Base-by-base conservation (phyloP, 2,329 filamentous ascomycete genomes). In the Aspergillus ruber region DNA sequence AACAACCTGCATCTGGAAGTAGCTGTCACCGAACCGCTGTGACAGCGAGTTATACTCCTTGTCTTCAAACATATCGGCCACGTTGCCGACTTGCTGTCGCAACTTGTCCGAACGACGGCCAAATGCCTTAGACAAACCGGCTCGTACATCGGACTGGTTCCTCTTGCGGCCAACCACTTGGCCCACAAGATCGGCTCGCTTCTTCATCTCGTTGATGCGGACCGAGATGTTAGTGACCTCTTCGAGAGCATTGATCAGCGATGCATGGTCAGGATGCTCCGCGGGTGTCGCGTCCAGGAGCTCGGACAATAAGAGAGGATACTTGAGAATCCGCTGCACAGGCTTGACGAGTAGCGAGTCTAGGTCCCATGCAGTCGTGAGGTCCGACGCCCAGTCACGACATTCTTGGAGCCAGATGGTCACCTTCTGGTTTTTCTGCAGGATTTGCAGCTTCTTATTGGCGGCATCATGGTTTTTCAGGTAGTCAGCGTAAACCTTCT, bases 331-430 rank as follows among this genome's bases (percentile, higher is more conserved):
- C 42, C 93, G 83, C 69, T 98, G 93, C 66, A 95, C 90, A 1
- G 93, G 93, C 68, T 98, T 98, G 63, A 98, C 91, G 17, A 98
- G 79, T n/a, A 98, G 76, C 0, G 93, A 95, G 66, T 96, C 90
- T 51, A 98, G 70, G 66, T 95, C 88, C 93, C 93, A 98, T 0
- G 93, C 91, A 21, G 84, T 83, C 0, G 93, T 98, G 53, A 98
- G 78, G 64, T 96, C 93, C 57, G 89, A 87, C 10, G 91, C 90
- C 61, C 91, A 90, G 57, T 89, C 84, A 61, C 93, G 90, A 69
- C 93, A 98, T 67, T 96, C 91, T 49, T 85, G 85, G 43, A 97
- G 76, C 93, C 93, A 98, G 44, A 95, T 79, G 40, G 75, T 73
- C 39, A 84, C 77, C 18, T 85, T 76, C 72, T 84, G 64, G 76